These are phyloP conservation scores for Suaeda aralocaspica DNA, from an alignment of 148 eudicot species.

Conservation along the genomic window DNA sequence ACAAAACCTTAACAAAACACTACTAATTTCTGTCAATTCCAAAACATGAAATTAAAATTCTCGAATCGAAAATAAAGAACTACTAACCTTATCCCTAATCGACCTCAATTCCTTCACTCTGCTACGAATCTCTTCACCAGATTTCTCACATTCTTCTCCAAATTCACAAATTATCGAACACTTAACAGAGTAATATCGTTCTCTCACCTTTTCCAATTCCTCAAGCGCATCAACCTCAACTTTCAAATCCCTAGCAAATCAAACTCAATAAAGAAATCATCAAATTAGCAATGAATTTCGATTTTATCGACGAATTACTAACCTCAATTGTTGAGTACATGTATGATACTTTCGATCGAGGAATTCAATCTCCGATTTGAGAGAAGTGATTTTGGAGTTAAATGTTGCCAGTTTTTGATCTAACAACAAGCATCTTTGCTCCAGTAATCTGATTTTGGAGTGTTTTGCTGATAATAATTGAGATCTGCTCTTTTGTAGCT, in stretches of 20 bases:
- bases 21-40: too few relatives aligned
- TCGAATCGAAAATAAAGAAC: too few relatives aligned
- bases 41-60: too few relatives aligned
- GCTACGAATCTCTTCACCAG: constrained; percentile 22
- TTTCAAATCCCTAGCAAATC: constrained; percentile 27
- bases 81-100: constrained; percentile 32
- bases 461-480: constrained; percentile 31
- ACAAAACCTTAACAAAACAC: too few relatives aligned
- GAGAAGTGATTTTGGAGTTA: constrained; percentile 33
- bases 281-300: too few relatives aligned
- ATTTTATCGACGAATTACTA: too few relatives aligned
- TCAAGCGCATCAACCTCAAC: constrained; percentile 37
- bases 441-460: constrained; percentile 29
- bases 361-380: constrained; percentile 33
- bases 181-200: constrained; percentile 16
- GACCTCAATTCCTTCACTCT: constrained; percentile 33
- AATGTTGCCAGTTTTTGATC: constrained; percentile 40
- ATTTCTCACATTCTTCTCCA: constrained; percentile 22
- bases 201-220: constrained; percentile 34
- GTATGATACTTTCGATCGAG: constrained; percentile 28
- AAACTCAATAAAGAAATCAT: too few relatives aligned
- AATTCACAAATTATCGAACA: constrained; percentile 33
- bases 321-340: constrained; percentile 34
- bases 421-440: constrained; percentile 40
- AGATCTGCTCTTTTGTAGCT: constrained; percentile 34